Evolutionary conservation across 148 eudicot species (phyloP).

Genomic region (Selenicereus undatus): DNA sequence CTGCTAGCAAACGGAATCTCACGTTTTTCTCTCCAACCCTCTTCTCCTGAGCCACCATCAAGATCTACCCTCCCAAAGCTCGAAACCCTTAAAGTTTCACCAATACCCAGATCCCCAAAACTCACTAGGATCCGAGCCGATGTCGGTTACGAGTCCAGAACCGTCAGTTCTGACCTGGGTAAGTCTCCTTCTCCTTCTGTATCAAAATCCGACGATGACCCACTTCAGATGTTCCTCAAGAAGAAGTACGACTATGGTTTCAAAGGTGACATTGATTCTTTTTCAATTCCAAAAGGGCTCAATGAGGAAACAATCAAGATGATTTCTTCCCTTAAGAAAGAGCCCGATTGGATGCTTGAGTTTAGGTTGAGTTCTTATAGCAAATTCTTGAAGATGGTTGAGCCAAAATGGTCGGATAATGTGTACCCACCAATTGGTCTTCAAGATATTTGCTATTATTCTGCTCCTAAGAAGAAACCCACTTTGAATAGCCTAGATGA

Average conservation of each 20-base stretch:
- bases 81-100: conserved; percentile 25
- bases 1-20: conserved; percentile 57
- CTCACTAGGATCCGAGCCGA: conserved; percentile 53
- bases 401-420: conserved; percentile 95
- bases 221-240: conserved; percentile 69
- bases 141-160: conserved; percentile 43
- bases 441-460: conserved; percentile 70
- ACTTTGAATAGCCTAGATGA: conserved; percentile 80
- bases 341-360: conserved; percentile 95
- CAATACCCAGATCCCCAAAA: conserved; percentile 28
- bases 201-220: conserved; percentile 44
- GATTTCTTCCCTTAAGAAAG: conserved; percentile 65
- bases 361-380: conserved; percentile 63
- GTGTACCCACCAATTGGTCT: conserved; percentile 61
- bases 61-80: conserved; percentile 30
- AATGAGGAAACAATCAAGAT: conserved; percentile 62
- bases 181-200: conserved; percentile 23
- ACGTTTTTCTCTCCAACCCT: conserved; percentile 41
- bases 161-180: conserved; percentile 32
- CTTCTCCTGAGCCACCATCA: conserved; percentile 26
- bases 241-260: conserved; percentile 83
- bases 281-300: conserved; percentile 77
- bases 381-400: conserved; percentile 67
- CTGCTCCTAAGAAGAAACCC: conserved; percentile 85
- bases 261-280: conserved; percentile 67